These are phyloP conservation scores for Rhodotorula sphaerocarpa DNA, from an alignment of 768 basidiomycete genomes.

Conservation along the genomic window DNA sequence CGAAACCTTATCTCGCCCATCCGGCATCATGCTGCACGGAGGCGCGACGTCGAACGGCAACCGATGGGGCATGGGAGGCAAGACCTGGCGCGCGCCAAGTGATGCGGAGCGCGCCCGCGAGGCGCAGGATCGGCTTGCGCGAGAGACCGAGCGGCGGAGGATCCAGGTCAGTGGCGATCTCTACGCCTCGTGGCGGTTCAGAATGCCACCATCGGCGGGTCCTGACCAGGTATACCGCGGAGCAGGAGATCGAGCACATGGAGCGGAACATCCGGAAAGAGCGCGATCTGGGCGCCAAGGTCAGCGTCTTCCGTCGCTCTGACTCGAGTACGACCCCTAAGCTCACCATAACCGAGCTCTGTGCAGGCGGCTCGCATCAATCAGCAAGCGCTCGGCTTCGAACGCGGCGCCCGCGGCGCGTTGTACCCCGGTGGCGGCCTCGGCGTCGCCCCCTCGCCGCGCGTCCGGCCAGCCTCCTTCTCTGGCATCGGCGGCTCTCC, in stretches of 20 bases:
- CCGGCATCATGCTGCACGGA: background rate
- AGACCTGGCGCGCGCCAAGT: slow-evolving; percentile 11
- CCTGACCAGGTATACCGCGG: too few species aligned
- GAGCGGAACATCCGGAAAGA: slow-evolving; percentile 8
- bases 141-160: slow-evolving; percentile 8
- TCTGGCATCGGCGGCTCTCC: background rate
- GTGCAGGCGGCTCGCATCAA: slow-evolving; percentile 1
- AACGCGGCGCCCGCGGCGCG: background rate
- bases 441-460: background rate
- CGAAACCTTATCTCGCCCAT: too few species aligned
- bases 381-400: background rate
- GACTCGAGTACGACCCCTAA: background rate
- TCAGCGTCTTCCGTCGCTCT: background rate
- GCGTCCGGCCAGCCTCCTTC: slow-evolving; percentile 6
- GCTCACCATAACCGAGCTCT: background rate
- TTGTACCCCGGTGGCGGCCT: background rate
- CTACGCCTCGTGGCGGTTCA: background rate
- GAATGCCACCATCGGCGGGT: too few species aligned
- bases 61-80: slow-evolving; percentile 1
- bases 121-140: background rate
- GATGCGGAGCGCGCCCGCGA: slow-evolving; percentile 3
- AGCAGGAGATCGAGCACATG: slow-evolving; percentile 15
- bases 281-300: background rate
- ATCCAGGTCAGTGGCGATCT: background rate
- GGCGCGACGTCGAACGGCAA: slow-evolving; percentile 7